Percentiles rank a stretch among this genome's conserved stretches.
These are phyloP conservation scores for Zymoseptoria crescenta DNA, from an alignment of 2,329 filamentous ascomycete species.

Conservation along the genomic window DNA sequence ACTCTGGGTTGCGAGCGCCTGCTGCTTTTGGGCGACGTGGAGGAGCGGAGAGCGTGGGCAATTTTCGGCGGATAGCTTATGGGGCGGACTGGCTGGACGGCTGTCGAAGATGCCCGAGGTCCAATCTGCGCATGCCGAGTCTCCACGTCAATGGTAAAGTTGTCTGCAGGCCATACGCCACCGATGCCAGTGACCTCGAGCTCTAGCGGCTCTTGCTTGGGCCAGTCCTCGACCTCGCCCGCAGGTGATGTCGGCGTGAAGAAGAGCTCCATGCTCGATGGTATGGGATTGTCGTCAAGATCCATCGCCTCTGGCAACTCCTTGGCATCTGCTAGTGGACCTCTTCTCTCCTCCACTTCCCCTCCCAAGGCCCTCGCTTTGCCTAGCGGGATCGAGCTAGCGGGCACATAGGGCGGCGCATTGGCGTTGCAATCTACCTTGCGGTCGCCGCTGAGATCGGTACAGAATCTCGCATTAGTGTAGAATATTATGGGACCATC, in stretches of 20 bases:
- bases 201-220: slow-evolving; percentile 25
- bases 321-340: slow-evolving; percentile 22
- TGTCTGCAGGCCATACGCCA: slow-evolving; percentile 51
- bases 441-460: slow-evolving; percentile 64
- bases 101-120: too few species aligned
- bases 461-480: slow-evolving; percentile 70
- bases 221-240: slow-evolving; percentile 3
- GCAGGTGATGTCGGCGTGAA: slow-evolving; percentile 31
- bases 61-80: slow-evolving; percentile 21
- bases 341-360: slow-evolving; percentile 23
- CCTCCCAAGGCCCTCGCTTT: background rate
- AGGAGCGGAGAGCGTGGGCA: slow-evolving; percentile 24
- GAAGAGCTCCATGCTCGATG: slow-evolving; percentile 28
- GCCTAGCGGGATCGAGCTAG: background rate
- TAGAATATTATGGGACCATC: slow-evolving; percentile 80
- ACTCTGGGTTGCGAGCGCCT: background rate
- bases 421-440: slow-evolving; percentile 9
- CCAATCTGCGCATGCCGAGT: slow-evolving; percentile 20
- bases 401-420: slow-evolving; percentile 16
- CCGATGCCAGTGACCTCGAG: slow-evolving; percentile 49
- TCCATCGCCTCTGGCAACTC: slow-evolving; percentile 30
- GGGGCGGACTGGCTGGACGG: slow-evolving; percentile 5
- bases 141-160: slow-evolving; percentile 47
- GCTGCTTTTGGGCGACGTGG: too few species aligned
- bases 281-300: slow-evolving; percentile 31